These are phyloP conservation scores for Prunus yedoensis DNA, from an alignment of 331 rosid species.

Conservation along the genomic window DNA sequence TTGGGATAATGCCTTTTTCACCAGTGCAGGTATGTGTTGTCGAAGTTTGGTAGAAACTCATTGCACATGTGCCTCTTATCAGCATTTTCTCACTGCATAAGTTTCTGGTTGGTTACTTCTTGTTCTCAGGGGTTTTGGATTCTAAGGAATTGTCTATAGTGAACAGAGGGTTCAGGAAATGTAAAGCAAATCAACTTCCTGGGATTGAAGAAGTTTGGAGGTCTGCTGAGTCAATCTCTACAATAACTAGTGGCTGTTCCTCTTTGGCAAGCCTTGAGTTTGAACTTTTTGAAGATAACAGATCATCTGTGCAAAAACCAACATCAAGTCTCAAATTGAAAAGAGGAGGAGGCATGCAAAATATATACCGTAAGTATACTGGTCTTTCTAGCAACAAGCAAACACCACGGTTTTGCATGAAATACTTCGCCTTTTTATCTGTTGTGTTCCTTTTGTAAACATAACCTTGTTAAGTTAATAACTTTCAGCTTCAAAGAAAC, in stretches of 20 bases:
- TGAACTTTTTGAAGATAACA: conserved; percentile 49
- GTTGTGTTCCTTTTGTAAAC: background rate
- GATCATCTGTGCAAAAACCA: conserved; percentile 22
- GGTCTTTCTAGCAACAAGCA: background rate
- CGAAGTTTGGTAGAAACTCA: background rate
- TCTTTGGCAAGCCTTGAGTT: conserved; percentile 50
- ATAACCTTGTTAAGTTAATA: background rate
- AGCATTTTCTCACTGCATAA: background rate
- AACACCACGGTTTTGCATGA: background rate
- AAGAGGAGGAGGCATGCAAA: conserved; percentile 28
- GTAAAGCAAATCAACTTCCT: conserved; percentile 22
- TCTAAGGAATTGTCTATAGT: conserved; percentile 49
- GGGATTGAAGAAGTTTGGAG: conserved; percentile 29
- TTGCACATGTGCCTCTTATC: background rate
- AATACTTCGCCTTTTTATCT: background rate
- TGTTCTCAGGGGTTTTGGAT: conserved; percentile 51
- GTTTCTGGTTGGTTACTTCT: background rate
- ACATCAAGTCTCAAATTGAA: conserved; percentile 28
- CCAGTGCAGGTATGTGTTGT: conserved; percentile 46
- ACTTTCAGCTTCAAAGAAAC: conserved; percentile 39
- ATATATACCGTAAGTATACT: conserved; percentile 7
- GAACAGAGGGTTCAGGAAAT: conserved; percentile 44
- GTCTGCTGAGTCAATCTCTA: conserved; percentile 40
- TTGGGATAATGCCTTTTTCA: conserved; percentile 66
- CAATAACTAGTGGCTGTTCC: conserved; percentile 33